Conservation (phyloP, 129 eudicot genomes). For the Scalesia atractyloides region DNA sequence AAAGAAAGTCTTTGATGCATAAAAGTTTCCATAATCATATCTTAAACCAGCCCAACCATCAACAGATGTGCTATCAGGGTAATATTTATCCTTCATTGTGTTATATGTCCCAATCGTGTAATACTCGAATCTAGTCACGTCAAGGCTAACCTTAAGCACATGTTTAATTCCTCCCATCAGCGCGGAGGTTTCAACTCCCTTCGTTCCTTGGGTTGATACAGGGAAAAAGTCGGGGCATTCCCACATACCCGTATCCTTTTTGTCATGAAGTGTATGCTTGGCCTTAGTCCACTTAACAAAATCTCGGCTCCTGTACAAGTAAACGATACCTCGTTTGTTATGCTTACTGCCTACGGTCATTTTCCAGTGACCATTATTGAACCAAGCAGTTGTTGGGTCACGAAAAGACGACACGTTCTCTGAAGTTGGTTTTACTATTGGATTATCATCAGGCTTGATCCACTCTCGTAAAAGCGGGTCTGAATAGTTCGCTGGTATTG, state of each 20-base stretch:
- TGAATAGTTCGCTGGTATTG: slow-evolving; percentile 46
- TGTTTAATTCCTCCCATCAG: slow-evolving; percentile 29
- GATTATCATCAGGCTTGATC: slow-evolving; percentile 53
- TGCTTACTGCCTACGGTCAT: slow-evolving; percentile 38
- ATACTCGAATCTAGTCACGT: slow-evolving; percentile 32
- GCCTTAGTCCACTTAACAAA: slow-evolving; percentile 47
- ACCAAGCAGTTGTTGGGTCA: slow-evolving; percentile 70
- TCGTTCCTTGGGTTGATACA: slow-evolving; percentile 5
- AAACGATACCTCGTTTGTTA: slow-evolving; percentile 31
- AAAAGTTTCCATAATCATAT: slow-evolving; percentile 55
- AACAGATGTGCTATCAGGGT: slow-evolving; percentile 29
- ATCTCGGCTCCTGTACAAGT: slow-evolving; percentile 40
- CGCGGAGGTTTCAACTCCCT: slow-evolving; percentile 39
- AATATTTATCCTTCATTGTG: slow-evolving; percentile 21
- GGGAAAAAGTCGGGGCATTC: slow-evolving; percentile 68
- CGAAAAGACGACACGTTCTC: slow-evolving; percentile 39
- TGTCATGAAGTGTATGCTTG: slow-evolving; percentile 40
- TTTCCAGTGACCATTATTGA: slow-evolving; percentile 45
- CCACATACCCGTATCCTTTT: slow-evolving; percentile 46
- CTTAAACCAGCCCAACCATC: slow-evolving; percentile 41
- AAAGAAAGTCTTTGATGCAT: slow-evolving; percentile 57
- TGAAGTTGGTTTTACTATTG: slow-evolving; percentile 33
- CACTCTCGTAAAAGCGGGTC: slow-evolving; percentile 54
- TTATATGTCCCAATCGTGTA: slow-evolving; percentile 49
- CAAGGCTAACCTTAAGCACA: slow-evolving; percentile 48